Evolutionary conservation across 176 grass and related monocot genomes (phyloP).

Genomic region (Dactylis glomerata): DNA sequence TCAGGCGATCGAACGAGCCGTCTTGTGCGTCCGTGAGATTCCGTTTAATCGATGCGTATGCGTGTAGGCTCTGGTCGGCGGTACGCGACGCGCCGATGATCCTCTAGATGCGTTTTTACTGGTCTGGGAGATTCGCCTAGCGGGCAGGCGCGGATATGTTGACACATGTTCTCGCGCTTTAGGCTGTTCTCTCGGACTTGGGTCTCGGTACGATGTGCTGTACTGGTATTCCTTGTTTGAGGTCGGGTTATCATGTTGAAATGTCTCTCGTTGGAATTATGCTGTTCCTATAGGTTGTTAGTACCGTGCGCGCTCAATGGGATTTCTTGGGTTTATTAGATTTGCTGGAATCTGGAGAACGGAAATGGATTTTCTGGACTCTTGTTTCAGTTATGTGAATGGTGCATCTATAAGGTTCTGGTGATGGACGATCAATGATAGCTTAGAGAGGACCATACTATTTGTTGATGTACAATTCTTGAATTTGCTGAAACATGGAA

Average conservation of each 20-base stretch:
- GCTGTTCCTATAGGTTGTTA: background rate
- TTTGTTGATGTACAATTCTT: background rate
- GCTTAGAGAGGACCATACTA: background rate
- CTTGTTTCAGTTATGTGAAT: background rate
- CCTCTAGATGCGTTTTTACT: background rate
- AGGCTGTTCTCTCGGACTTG: background rate
- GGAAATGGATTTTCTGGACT: background rate
- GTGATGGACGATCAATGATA: background rate
- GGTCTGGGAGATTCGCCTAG: background rate
- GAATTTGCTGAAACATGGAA: background rate
- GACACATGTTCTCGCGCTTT: background rate
- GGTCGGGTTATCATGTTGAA: background rate
- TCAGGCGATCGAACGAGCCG: background rate
- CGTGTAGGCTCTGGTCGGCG: background rate
- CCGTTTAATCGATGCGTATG: background rate
- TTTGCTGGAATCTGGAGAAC: background rate
- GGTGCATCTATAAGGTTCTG: background rate
- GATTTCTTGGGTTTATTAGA: background rate
- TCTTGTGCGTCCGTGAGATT: background rate
- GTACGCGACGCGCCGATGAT: background rate
- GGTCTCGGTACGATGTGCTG: background rate
- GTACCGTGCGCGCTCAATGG: background rate
- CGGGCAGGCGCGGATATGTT: background rate
- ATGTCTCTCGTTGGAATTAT: background rate
- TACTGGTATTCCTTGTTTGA: background rate